These are phyloP conservation scores for Penicillium cataractarum DNA, from an alignment of 495 filamentous ascomycete genomes.

Conservation along the genomic window DNA sequence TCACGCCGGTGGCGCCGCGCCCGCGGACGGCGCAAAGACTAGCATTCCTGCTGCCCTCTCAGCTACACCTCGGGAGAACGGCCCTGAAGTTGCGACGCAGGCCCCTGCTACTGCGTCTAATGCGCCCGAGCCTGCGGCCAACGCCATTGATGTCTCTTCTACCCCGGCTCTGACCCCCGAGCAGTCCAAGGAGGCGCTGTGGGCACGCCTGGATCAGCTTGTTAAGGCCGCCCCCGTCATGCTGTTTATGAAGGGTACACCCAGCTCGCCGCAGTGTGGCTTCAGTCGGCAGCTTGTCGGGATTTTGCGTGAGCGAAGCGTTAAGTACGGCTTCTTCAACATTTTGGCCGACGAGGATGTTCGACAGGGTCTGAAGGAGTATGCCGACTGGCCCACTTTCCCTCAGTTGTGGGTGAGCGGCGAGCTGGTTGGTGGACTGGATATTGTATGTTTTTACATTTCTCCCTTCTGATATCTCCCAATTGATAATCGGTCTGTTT, in stretches of 20 bases:
- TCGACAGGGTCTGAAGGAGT: slow-evolving; percentile 91
- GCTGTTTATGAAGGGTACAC: slow-evolving; percentile 88
- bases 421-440: slow-evolving; percentile 86
- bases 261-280: slow-evolving; percentile 87
- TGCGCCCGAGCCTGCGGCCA: slow-evolving; percentile 40
- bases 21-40: slow-evolving; percentile 33
- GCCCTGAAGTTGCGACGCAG: slow-evolving; percentile 39
- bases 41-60: slow-evolving; percentile 58
- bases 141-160: slow-evolving; percentile 34
- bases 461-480: background rate
- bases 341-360: slow-evolving; percentile 98
- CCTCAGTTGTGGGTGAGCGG: slow-evolving; percentile 86
- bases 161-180: slow-evolving; percentile 47
- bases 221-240: slow-evolving; percentile 96
- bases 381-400: slow-evolving; percentile 96
- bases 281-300: slow-evolving; percentile 89
- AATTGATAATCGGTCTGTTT: background rate
- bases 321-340: slow-evolving; percentile 99
- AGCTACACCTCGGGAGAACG: slow-evolving; percentile 48
- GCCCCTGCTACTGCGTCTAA: slow-evolving; percentile 49
- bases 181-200: slow-evolving; percentile 75
- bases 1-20: slow-evolving; percentile 57
- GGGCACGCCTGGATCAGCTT: slow-evolving; percentile 72
- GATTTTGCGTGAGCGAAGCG: slow-evolving; percentile 80
- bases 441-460: slow-evolving; percentile 76